Evolutionary conservation across 257 asterid genomes (phyloP).

Genomic region (Solanum clarkiae): DNA sequence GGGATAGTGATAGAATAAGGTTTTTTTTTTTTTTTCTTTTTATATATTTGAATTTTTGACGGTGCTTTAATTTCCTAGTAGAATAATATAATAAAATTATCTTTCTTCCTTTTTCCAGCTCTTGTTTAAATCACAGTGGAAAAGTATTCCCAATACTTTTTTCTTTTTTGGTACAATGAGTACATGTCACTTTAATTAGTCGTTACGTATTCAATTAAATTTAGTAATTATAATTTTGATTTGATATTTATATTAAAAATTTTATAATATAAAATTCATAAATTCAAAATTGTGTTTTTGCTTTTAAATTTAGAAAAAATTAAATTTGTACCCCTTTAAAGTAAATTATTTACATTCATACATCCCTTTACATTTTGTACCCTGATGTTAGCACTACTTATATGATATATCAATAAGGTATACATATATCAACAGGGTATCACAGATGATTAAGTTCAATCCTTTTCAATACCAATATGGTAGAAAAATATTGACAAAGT

Average conservation of each 20-base stretch:
- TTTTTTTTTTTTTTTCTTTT: neutral
- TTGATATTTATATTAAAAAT: neutral
- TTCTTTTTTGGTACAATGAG: neutral
- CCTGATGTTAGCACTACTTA: too few relatives aligned
- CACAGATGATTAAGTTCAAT: too few relatives aligned
- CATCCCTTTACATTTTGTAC: too few relatives aligned
- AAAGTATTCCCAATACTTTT: neutral
- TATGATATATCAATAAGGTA: too few relatives aligned
- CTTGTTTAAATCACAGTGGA: neutral
- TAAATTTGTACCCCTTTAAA: too few relatives aligned
- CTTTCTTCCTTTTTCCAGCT: neutral
- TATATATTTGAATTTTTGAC: neutral
- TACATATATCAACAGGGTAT: too few relatives aligned
- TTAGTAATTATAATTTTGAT: neutral
- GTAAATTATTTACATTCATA: too few relatives aligned
- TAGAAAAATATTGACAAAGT: too few relatives aligned
- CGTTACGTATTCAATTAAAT: neutral
- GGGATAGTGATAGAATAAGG: neutral
- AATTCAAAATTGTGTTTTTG: rapidly evolving
- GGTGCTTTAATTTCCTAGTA: neutral
- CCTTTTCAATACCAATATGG: too few relatives aligned
- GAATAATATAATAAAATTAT: neutral
- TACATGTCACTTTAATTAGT: neutral
- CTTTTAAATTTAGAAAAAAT: neutral
- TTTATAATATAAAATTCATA: neutral